Evolutionary conservation across 2,329 filamentous ascomycete genomes (phyloP).

Genomic region (Clonostachys rosea): DNA sequence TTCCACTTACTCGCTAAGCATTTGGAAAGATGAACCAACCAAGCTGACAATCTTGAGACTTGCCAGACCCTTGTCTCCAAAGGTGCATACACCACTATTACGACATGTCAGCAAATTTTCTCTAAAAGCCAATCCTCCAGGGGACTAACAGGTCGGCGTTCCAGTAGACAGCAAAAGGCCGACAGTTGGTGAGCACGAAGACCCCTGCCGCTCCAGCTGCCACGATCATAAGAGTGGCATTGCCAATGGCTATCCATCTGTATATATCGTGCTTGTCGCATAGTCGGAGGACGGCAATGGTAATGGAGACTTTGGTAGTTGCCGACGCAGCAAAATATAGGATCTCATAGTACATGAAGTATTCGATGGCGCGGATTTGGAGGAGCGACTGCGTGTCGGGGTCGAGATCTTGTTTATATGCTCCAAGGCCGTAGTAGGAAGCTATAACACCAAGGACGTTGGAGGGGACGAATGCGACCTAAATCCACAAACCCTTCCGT

Average conservation of each 20-base stretch:
- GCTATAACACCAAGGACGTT: slow-evolving; percentile 5
- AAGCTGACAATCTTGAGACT: too few relatives aligned
- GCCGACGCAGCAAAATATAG: slow-evolving; percentile 12
- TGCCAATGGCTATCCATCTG: too few relatives aligned
- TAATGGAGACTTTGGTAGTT: slow-evolving; percentile 12
- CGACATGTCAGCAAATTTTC: background rate
- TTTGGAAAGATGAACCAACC: too few relatives aligned
- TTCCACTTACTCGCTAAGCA: too few relatives aligned
- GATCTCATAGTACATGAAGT: slow-evolving; percentile 8
- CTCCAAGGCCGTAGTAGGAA: slow-evolving; percentile 6
- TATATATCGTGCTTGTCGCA: background rate
- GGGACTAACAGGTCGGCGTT: slow-evolving; percentile 9
- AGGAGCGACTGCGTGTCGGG: slow-evolving; percentile 2
- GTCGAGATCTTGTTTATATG: background rate
- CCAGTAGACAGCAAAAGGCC: slow-evolving; percentile 10
- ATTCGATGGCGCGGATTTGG: slow-evolving; percentile 4
- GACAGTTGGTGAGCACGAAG: slow-evolving; percentile 11
- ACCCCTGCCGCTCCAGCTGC: background rate
- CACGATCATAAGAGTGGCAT: too few relatives aligned
- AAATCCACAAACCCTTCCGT: background rate
- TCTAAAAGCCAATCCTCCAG: background rate
- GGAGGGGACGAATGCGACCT: slow-evolving; percentile 4
- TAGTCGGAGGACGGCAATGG: slow-evolving; percentile 10
- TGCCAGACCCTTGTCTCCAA: too few relatives aligned
- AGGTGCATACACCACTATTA: background rate